Evolutionary conservation across 2,329 filamentous ascomycete genomes (phyloP).

Genomic region (Sphaerostilbella broomeana): DNA sequence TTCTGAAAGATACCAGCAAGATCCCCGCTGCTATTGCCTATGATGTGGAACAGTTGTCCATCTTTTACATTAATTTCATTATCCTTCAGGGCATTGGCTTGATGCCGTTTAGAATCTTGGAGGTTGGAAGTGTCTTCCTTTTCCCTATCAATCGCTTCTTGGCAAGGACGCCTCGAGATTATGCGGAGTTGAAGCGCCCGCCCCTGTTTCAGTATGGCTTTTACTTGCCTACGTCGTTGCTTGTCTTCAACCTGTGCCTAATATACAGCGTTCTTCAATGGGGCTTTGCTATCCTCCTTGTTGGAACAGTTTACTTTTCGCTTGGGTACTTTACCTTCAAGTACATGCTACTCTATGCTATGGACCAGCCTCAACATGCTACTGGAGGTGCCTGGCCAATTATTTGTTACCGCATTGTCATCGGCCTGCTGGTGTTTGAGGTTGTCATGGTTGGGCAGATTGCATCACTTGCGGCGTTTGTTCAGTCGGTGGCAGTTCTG

Average conservation of each 20-base stretch:
- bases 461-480: slow-evolving; percentile 65
- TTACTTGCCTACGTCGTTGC: slow-evolving; percentile 83
- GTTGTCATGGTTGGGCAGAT: slow-evolving; percentile 84
- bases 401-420: slow-evolving; percentile 85
- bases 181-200: slow-evolving; percentile 72
- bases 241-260: slow-evolving; percentile 91
- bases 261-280: slow-evolving; percentile 83
- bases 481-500: slow-evolving; percentile 63
- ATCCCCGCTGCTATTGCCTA: slow-evolving; percentile 69
- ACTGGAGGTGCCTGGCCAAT: slow-evolving; percentile 94
- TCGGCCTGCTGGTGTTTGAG: slow-evolving; percentile 85
- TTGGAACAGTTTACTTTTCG: slow-evolving; percentile 76
- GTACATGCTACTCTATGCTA: slow-evolving; percentile 94
- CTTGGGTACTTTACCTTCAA: slow-evolving; percentile 89
- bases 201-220: slow-evolving; percentile 93
- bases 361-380: slow-evolving; percentile 93
- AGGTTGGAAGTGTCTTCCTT: slow-evolving; percentile 77
- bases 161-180: slow-evolving; percentile 85
- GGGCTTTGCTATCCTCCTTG: slow-evolving; percentile 74
- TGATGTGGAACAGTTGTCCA: slow-evolving; percentile 66
- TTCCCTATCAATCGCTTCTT: slow-evolving; percentile 74
- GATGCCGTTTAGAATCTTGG: slow-evolving; percentile 84
- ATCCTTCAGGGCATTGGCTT: slow-evolving; percentile 90
- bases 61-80: slow-evolving; percentile 91
- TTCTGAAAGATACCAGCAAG: slow-evolving; percentile 69